Conservation (phyloP, 1,139 yeast species). For the Spathaspora jeffriesii region DNA sequence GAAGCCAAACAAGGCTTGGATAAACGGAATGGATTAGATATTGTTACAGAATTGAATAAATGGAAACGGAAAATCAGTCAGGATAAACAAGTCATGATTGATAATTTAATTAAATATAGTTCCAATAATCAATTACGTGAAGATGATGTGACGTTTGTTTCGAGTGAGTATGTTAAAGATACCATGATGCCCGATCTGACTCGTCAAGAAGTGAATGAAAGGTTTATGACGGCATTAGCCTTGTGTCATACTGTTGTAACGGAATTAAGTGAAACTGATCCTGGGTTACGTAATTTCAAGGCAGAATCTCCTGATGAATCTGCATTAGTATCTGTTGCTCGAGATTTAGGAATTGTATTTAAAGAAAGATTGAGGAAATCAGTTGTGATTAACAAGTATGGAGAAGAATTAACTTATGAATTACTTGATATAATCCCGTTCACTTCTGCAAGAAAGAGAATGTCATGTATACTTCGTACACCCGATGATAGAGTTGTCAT, state of each 20-base stretch:
- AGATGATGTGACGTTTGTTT: constrained; percentile 76
- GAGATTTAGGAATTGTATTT: constrained; percentile 89
- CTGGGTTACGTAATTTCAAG: constrained; percentile 58
- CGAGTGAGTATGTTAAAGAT: constrained; percentile 55
- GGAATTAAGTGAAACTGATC: constrained; percentile 60
- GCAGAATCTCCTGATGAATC: constrained; percentile 99
- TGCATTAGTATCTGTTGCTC: constrained; percentile 90
- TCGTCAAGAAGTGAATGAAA: constrained; percentile 67
- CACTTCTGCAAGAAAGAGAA: constrained; percentile 86
- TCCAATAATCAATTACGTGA: constrained; percentile 61
- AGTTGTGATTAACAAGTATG: constrained; percentile 71
- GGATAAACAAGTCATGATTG: constrained; percentile 70
- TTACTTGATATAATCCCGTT: constrained; percentile 80
- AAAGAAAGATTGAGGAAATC: constrained; percentile 74
- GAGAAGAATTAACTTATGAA: constrained; percentile 69
- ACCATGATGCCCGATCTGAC: constrained; percentile 26
- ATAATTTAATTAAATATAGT: constrained; percentile 44
- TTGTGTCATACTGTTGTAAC: constrained; percentile 92
- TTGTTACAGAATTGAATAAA: constrained; percentile 61
- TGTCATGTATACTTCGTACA: constrained; percentile 52
- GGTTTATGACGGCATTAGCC: constrained; percentile 86
- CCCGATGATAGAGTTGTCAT: constrained; percentile 57
- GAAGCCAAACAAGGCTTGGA: constrained; percentile 95
- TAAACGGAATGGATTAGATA: constrained; percentile 83
- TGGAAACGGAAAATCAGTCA: constrained; percentile 63